Percentiles rank a stretch among this genome's conserved stretches.
These are phyloP conservation scores for Ramaria rubella DNA, from an alignment of 768 basidiomycete genomes.

Conservation along the genomic window DNA sequence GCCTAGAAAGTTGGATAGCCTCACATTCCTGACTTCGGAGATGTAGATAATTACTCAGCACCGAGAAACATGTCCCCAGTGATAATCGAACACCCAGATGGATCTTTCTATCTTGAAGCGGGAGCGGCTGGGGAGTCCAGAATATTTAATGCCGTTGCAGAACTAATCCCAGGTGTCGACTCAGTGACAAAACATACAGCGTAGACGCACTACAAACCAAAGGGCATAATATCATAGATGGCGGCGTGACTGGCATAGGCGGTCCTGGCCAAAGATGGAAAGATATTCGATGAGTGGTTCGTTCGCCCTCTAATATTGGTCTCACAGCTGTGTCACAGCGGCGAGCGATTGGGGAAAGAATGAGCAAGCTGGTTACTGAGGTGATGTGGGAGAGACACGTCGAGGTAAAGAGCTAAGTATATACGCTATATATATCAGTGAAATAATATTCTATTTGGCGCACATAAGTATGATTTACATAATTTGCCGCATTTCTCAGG, in stretches of 20 bases:
- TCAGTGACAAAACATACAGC: slow-evolving; percentile 21
- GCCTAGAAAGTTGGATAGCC: slow-evolving; percentile 15
- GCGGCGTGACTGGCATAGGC: slow-evolving; percentile 74
- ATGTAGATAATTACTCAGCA: slow-evolving; percentile 78
- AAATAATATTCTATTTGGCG: no score
- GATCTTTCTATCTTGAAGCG: slow-evolving; percentile 62
- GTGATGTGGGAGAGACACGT: no score
- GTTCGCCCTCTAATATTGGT: no score
- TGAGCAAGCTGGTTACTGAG: slow-evolving; percentile 80
- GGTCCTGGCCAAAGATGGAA: slow-evolving; percentile 45
- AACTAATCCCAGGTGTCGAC: slow-evolving; percentile 63
- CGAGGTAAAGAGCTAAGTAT: no score
- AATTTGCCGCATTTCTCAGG: not conserved
- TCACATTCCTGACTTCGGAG: not conserved
- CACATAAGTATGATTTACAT: no score
- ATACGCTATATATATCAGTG: no score
- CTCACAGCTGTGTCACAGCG: slow-evolving; percentile 42
- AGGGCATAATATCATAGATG: slow-evolving; percentile 74
- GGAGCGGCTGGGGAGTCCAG: slow-evolving; percentile 87
- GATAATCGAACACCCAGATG: slow-evolving; percentile 72
- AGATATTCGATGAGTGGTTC: slow-evolving; percentile 52
- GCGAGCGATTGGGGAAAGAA: slow-evolving; percentile 91
- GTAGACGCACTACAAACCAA: slow-evolving; percentile 47
- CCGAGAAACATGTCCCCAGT: slow-evolving; percentile 75
- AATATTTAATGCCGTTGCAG: slow-evolving; percentile 76